phyloP scores from a whole-genome alignment of 208 protist species.

The Trypanosoma scelopori region DNA sequence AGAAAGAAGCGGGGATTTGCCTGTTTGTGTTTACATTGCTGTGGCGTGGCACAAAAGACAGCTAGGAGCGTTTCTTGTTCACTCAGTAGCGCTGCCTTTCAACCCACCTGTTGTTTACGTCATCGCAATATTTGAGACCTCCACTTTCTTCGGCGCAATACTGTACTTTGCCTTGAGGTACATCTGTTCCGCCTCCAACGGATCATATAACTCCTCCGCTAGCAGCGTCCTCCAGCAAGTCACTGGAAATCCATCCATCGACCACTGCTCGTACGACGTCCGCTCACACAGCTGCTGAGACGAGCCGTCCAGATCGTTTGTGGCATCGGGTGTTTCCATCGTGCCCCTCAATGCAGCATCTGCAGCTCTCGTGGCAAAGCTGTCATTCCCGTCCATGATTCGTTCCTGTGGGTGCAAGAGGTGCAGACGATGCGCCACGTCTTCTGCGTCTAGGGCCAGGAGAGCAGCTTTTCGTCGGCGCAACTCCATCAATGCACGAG shows the following conservation, averaged over 20 bases:
- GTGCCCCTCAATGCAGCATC: neutral
- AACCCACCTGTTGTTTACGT: too few species aligned
- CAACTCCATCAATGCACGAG: slow-evolving; percentile 48
- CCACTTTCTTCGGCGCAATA: neutral
- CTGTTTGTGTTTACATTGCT: too few species aligned
- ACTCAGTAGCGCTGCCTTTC: too few species aligned
- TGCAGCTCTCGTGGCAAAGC: neutral
- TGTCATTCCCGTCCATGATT: slow-evolving; percentile 10
- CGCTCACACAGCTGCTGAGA: slow-evolving; percentile 4
- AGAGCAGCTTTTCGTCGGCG: slow-evolving; percentile 59
- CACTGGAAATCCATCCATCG: slow-evolving; percentile 46
- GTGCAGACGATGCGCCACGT: slow-evolving; percentile 55
- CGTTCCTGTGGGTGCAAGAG: slow-evolving; percentile 20
- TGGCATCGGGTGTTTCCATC: neutral
- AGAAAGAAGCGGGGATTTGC: too few species aligned
- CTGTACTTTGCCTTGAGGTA: slow-evolving; percentile 57
- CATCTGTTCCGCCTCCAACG: slow-evolving; percentile 45
- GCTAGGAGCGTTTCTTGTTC: too few species aligned
- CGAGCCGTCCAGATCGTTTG: neutral
- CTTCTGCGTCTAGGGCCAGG: slow-evolving; percentile 39
- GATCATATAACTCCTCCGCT: slow-evolving; percentile 58
- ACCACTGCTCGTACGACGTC: slow-evolving; percentile 57
- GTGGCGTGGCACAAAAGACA: too few species aligned
- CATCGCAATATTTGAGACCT: neutral
- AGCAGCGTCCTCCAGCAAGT: slow-evolving; percentile 55